Evolutionary conservation across 495 filamentous ascomycete genomes (phyloP).

Genomic region (Cenococcum geophilum): DNA sequence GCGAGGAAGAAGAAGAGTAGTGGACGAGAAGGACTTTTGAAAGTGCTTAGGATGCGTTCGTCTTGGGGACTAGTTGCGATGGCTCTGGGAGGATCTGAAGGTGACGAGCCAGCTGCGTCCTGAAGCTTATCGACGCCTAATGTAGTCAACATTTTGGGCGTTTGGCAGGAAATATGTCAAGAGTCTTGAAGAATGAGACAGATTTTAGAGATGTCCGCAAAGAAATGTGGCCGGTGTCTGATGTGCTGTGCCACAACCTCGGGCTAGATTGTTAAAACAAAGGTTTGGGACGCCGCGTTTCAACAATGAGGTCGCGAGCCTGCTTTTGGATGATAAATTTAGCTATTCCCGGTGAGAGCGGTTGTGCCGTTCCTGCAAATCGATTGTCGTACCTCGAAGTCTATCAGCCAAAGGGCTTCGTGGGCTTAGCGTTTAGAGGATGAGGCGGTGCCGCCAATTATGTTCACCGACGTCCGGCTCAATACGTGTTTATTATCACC

Average conservation of each 20-base stretch:
- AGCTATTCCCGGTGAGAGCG: not conserved
- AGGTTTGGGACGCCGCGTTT: not conserved
- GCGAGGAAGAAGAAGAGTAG: too few species aligned
- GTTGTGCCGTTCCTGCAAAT: not conserved
- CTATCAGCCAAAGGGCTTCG: not conserved
- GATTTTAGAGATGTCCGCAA: not conserved
- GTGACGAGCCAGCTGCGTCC: not conserved
- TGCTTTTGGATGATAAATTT: not conserved
- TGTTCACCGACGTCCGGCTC: not conserved
- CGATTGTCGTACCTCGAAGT: not conserved
- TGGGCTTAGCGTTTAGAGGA: not conserved
- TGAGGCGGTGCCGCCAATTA: not conserved
- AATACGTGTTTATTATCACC: not conserved
- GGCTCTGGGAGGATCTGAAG: not conserved
- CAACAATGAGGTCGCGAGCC: not conserved
- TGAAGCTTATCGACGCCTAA: not conserved
- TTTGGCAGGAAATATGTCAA: not conserved
- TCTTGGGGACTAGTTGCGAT: not conserved
- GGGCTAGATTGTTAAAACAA: not conserved
- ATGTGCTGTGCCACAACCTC: not conserved
- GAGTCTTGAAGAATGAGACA: not conserved
- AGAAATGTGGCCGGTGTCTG: not conserved
- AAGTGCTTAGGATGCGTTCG: too few species aligned
- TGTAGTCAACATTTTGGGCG: not conserved
- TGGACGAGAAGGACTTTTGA: too few species aligned